Percentiles rank a stretch among this genome's conserved stretches.
Conservation (phyloP, 805 yeast genomes). For the Ogataea kodamae region DNA sequence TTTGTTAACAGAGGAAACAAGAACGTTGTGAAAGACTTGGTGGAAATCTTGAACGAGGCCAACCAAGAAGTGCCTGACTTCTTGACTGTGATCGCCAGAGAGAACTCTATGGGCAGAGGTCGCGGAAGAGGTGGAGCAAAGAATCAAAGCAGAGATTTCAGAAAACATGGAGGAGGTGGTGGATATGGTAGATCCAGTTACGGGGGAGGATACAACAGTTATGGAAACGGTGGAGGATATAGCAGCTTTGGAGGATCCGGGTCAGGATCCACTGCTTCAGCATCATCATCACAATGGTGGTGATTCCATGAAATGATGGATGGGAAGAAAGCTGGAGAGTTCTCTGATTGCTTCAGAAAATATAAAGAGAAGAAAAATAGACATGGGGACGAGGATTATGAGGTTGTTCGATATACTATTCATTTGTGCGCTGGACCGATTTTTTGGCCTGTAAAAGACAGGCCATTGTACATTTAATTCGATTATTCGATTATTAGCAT, state of each 20-base stretch:
- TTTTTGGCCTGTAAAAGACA: conserved; percentile 1
- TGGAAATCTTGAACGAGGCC: conserved; percentile 88
- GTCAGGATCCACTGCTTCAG: conserved; percentile 27
- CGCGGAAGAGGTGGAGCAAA: conserved; percentile 50
- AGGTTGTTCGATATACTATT: conserved; percentile 10
- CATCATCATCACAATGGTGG: conserved; percentile 35
- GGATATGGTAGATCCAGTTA: conserved; percentile 33
- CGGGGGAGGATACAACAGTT: conserved; percentile 22
- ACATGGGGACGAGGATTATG: conserved; percentile 1
- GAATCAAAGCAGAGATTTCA: conserved; percentile 42
- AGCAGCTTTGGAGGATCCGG: conserved; percentile 26
- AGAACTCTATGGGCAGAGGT: conserved; percentile 54
- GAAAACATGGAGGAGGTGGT: conserved; percentile 41
- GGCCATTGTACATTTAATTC: conserved; percentile 14
- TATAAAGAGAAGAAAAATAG: conserved; percentile 10
- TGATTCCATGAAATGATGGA: conserved; percentile 16
- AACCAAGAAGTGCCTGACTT: conserved; percentile 96
- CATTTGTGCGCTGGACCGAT: conserved; percentile 15
- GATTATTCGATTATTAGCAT: conserved; percentile 14
- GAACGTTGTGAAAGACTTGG: conserved; percentile 81
- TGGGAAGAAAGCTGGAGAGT: conserved; percentile 9
- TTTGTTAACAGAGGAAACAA: conserved; percentile 95
- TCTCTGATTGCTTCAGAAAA: conserved; percentile 17
- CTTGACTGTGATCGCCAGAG: conserved; percentile 77
- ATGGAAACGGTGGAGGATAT: conserved; percentile 26